Evolutionary conservation across 129 eudicot genomes (phyloP).

Genomic region (Artemisia tridentata): DNA sequence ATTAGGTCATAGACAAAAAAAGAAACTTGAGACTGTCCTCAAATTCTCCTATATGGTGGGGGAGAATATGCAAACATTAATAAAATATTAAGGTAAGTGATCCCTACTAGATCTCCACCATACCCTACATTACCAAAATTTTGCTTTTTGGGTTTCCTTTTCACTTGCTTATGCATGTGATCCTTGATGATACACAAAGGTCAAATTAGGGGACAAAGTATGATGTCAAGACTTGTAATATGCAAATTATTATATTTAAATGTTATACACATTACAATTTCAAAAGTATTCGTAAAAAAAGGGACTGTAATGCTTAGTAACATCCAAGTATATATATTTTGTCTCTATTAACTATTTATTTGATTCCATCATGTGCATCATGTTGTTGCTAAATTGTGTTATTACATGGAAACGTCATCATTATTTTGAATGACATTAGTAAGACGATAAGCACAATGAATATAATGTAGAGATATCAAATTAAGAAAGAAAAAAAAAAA

Average conservation of each 20-base stretch:
- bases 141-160: slow-evolving; percentile 15
- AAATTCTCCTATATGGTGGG: slow-evolving; percentile 31
- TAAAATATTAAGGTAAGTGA: slow-evolving; percentile 27
- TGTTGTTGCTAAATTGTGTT: too few relatives aligned
- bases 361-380: too few relatives aligned
- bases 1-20: slow-evolving; percentile 34
- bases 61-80: slow-evolving; percentile 23
- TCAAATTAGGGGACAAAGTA: slow-evolving; percentile 30
- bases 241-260: neutral
- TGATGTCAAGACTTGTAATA: slow-evolving; percentile 25
- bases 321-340: too few relatives aligned
- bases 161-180: slow-evolving; percentile 29
- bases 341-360: too few relatives aligned
- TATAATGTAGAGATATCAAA: too few relatives aligned
- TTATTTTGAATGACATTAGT: too few relatives aligned
- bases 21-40: slow-evolving; percentile 12
- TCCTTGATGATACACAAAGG: slow-evolving; percentile 39
- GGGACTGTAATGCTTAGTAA: too few relatives aligned
- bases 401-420: too few relatives aligned
- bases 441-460: too few relatives aligned
- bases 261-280: too few relatives aligned
- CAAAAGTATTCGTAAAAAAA: too few relatives aligned
- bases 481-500: too few relatives aligned
- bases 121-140: slow-evolving; percentile 31
- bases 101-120: slow-evolving; percentile 48